Evolutionary conservation across 345 rosid species (phyloP).

Genomic region (Kandelia obovata): DNA sequence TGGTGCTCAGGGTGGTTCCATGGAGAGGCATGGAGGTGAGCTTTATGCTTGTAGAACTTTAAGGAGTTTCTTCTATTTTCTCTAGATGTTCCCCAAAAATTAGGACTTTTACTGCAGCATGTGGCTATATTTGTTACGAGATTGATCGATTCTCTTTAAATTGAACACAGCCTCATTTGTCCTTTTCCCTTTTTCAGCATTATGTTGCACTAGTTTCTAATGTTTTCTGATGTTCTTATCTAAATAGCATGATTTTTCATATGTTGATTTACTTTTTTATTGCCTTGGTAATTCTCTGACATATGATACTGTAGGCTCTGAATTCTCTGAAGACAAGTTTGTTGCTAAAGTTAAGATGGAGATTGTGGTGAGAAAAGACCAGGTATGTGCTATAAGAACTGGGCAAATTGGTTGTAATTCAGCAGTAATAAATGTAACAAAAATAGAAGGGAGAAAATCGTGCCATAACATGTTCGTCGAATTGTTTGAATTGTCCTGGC

Average conservation of each 20-base stretch:
- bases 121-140: too few relatives aligned
- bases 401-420: constrained; percentile 3
- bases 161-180: not conserved
- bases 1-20: constrained; percentile 87
- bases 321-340: constrained; percentile 83
- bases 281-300: constrained; percentile 6
- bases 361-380: constrained; percentile 73
- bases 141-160: too few relatives aligned
- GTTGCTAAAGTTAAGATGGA: constrained; percentile 91
- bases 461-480: not conserved
- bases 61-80: not conserved
- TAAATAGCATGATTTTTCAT: not conserved
- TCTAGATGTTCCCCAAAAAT: constrained; percentile 2
- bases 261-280: not conserved
- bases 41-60: constrained; percentile 4
- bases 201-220: not conserved
- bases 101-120: not conserved
- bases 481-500: constrained; percentile 11
- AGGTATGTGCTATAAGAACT: constrained; percentile 39
- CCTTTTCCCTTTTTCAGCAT: not conserved
- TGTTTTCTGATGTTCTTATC: not conserved
- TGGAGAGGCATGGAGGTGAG: constrained; percentile 83
- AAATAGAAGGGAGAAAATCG: not conserved
- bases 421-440: not conserved
- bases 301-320: constrained; percentile 51